Evolutionary conservation across 495 filamentous ascomycete species (phyloP), one percentile per base, ranked within the genome.

Genomic region (Tetracladium setigerum): DNA sequence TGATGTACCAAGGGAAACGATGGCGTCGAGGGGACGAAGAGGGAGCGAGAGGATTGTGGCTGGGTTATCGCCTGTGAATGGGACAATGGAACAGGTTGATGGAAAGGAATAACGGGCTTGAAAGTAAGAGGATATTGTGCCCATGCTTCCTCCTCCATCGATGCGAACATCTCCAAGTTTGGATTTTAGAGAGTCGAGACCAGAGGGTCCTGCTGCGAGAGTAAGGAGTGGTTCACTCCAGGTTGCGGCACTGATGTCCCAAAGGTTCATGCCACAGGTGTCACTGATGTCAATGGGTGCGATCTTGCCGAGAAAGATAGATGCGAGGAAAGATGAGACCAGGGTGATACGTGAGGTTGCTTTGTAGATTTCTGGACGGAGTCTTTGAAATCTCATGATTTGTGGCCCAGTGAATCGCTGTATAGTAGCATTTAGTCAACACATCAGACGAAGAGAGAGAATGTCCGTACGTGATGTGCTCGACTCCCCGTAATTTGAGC

Each of bases 361-460:
- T 51, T 76, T 69, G 64, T 98, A 98, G 34, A 88, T 79, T 4
- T 82, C 73, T 2, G 92, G 89, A 53, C 88, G 74, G 47, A 86
- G 86, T 35, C 75, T 71, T 49, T 81, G 81, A 66, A 96, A 91
- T 1, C 89, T 79, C 50, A 95, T 75, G 50, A 98, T 97, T 62
- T 98, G 92, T 4, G 90, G 87, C 12, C 92, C 92, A n/a, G 92
- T 98, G 65, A 98, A 98, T 55, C 92, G 83, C 87, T 97, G 53
- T 30, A 40, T 12, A 34, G 58, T 24, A 40, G 32, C 24, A 44
- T 40, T 48, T 27, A 36, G 30, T 32, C 22, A 34, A 17, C 16
- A 27, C 11, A 15, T n/a, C 33, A 33, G 33, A 41, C 0, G 52
- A 36, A 22, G 30, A 30, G 37, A 30, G 12, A 38, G n/a, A n/a